Evolutionary conservation across 1,284 basidiomycete genomes (phyloP), one percentile per base, ranked within the genome.

Genomic region (Cutaneotrichosporon sp.): DNA sequence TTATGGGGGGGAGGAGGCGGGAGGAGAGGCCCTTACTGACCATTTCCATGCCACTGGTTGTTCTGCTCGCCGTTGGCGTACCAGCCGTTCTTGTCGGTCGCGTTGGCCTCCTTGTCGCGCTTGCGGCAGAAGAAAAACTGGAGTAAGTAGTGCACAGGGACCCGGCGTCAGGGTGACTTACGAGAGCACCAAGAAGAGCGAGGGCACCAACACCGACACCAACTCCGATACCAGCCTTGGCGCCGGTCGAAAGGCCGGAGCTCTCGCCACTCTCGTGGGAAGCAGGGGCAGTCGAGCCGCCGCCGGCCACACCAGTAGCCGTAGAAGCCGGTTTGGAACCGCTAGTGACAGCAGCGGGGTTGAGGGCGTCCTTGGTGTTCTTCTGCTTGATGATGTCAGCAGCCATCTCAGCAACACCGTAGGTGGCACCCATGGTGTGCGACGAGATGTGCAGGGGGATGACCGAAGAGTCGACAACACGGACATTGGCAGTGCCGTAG

Each of bases 321-420:
- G n/a, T n/a, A n/a, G n/a, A n/a, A n/a, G n/a, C n/a, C n/a, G n/a
- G n/a, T n/a, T n/a, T n/a, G n/a, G n/a, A n/a, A n/a, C n/a, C n/a
- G n/a, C n/a, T n/a, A n/a, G n/a, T n/a, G n/a, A n/a, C n/a, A n/a
- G n/a, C n/a, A n/a, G 38, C 24, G 46, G 48, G 46, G 41, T 44
- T 39, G 27, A 33, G 17, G 42, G 32, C 25, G 22, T 24, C 38
- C 17, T 31, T 22, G 29, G 42, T 17, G 29, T 37, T 20, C 48
- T 46, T 38, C 12, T 9, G 8, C 65, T 80, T 79, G 68, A 87
- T 82, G 51, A 87, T 76, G 37, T 79, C 78, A 4, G 83, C 78
- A 1, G 80, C 84, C 65, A 81, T 81, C 71, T 88, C 85, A 4
- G 84, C 85, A 35, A 87, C 74, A 29, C 84, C 87, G 64, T 86